Base-by-base conservation (phyloP, 2,329 filamentous ascomycete genomes). In the Penicillium freii region DNA sequence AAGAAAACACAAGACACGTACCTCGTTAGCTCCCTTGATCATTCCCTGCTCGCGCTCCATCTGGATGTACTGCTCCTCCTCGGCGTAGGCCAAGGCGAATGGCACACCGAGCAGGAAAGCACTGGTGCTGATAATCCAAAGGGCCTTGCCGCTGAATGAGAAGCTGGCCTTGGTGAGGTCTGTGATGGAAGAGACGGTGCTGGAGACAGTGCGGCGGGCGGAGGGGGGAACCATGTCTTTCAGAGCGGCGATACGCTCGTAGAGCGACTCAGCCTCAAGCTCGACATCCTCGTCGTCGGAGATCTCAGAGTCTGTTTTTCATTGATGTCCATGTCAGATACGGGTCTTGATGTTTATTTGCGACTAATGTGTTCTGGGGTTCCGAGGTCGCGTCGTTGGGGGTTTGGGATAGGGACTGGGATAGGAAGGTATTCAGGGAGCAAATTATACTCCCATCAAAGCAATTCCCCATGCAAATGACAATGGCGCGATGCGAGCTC, bases 41-140 rank as follows among this genome's bases (percentile, higher is more conserved):
- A 96, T 94, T 77, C 89, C 87, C 85, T 92, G 92, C 81, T 97
- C 93, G 77, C 92, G 87, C 86, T 99, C 94, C 91, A 97, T 95
- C 81, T 96, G 93, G 64, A 93, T 83, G 75, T 96, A 87, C 81
- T 96, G 91, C 83, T 97, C 92, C 82, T 99, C 94, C 82, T 99
- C 94, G 63, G 89, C 87, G 74, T 92, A 93, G 57, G 92, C 93
- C 66, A 99, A 82, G 58, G 92, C 92, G 82, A 92, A 97, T 55
- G 94, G 94, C 51, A 97, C 91, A 68, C 92, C 92, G 63, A 97
- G 80, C 73, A 99, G 81, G 72, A 99, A 84, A 59, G 91, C 91
- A 61, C 89, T 92, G 63, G 92, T 96, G 77, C 88, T 91, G 58
- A 99, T 80, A 55, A 97, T 87, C 91, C 92, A 99, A 66, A 96